Conservation (phyloP, 1,284 basidiomycete species). For the Erythrobasidium hasegawianum region DNA sequence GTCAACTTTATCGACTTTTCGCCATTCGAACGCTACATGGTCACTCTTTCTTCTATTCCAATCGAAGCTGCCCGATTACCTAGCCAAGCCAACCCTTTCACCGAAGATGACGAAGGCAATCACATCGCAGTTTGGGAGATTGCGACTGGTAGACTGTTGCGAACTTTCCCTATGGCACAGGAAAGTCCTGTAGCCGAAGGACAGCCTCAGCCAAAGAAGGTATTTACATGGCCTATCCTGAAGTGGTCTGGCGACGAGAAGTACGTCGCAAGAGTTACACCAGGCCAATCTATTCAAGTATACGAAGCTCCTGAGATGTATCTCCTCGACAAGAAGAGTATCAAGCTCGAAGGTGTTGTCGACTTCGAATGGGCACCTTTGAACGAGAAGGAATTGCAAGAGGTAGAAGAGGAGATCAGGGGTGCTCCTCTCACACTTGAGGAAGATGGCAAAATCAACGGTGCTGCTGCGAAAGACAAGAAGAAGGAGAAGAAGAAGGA, state of each 20-base stretch:
- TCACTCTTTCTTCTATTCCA: constrained; percentile 96
- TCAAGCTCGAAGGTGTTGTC: constrained; percentile 96
- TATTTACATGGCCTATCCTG: constrained; percentile 77
- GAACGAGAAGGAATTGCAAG: constrained; percentile 67
- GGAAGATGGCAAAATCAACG: background rate
- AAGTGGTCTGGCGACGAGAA: constrained; percentile 99
- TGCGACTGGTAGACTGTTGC: constrained; percentile 84
- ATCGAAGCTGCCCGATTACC: constrained; percentile 60
- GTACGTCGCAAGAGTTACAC: constrained; percentile 82
- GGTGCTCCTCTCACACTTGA: constrained; percentile 6
- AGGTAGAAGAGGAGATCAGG: constrained; percentile 32
- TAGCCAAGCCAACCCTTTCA: constrained; percentile 65
- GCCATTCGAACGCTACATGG: constrained; percentile 92
- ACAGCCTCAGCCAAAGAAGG: constrained; percentile 62
- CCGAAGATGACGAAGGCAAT: constrained; percentile 92
- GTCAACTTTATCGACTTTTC: constrained; percentile 97
- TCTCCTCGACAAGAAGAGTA: constrained; percentile 90
- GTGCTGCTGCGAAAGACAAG: constrained; percentile 20
- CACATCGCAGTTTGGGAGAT: constrained; percentile 98
- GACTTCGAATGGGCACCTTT: constrained; percentile 99
- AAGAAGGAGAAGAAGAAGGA: constrained; percentile 53
- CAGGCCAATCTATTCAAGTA: constrained; percentile 89
- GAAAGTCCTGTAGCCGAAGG: constrained; percentile 45
- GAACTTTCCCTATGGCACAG: constrained; percentile 74
- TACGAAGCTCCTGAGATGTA: constrained; percentile 94